Evolutionary conservation across 1,284 basidiomycete species (phyloP).

Genomic region (Microbotryomycetes sp.): DNA sequence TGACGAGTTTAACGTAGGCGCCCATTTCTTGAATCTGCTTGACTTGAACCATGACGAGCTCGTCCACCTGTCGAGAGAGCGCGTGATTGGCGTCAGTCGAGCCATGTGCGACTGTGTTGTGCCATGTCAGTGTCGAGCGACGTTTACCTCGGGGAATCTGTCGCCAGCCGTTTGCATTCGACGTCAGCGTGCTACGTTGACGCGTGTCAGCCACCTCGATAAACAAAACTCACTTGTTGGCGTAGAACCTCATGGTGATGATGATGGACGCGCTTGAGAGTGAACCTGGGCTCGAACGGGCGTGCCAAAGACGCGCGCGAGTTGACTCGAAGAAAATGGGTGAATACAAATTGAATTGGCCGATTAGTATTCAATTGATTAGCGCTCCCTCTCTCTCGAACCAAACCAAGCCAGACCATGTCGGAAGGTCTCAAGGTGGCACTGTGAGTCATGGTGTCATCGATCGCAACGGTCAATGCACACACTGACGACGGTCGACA

Average conservation of each 20-base stretch:
- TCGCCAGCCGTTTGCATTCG: slow-evolving; percentile 20
- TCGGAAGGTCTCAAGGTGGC: slow-evolving; percentile 17
- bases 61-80: slow-evolving; percentile 63
- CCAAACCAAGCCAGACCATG: too few species aligned
- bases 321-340: neutral
- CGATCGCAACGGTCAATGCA: neutral
- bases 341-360: too few species aligned
- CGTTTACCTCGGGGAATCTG: slow-evolving; percentile 46
- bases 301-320: too few species aligned
- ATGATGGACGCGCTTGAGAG: too few species aligned
- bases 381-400: too few species aligned
- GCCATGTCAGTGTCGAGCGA: neutral
- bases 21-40: slow-evolving; percentile 99
- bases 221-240: slow-evolving; percentile 40
- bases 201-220: neutral
- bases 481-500: neutral
- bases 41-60: slow-evolving; percentile 98
- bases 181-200: slow-evolving; percentile 8
- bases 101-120: neutral
- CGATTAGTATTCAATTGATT: too few species aligned
- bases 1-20: slow-evolving; percentile 93
- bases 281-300: too few species aligned
- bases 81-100: neutral
- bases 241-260: slow-evolving; percentile 43
- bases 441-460: slow-evolving; percentile 5